Conservation (phyloP, 1,284 basidiomycete genomes). For the Porodaedalea pini region DNA sequence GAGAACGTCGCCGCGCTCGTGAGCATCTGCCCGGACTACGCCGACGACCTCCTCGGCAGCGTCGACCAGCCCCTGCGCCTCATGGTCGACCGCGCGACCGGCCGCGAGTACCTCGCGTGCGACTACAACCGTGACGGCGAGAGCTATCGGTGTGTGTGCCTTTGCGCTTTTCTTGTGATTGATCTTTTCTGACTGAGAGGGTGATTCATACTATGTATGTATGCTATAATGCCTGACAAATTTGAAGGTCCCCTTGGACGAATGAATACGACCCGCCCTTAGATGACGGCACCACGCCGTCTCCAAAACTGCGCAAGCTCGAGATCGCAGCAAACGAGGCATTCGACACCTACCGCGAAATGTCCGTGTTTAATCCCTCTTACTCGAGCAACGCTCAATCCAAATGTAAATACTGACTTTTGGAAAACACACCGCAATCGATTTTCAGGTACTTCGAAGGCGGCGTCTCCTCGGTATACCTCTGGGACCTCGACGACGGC, state of each 20-base stretch:
- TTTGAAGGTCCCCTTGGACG: slow-evolving; percentile 90
- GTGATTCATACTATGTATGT: not conserved
- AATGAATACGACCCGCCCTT: slow-evolving; percentile 91
- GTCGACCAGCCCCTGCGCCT: slow-evolving; percentile 94
- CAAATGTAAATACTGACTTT: not conserved
- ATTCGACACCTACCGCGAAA: slow-evolving; percentile 95
- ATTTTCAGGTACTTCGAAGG: slow-evolving; percentile 90
- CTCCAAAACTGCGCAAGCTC: slow-evolving; percentile 81
- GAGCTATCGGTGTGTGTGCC: slow-evolving; percentile 73
- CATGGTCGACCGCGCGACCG: slow-evolving; percentile 72
- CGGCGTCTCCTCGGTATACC: slow-evolving; percentile 94
- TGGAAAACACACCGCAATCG: not conserved
- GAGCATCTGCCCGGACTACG: slow-evolving; percentile 86
- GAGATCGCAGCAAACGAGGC: slow-evolving; percentile 94
- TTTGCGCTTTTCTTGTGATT: not conserved
- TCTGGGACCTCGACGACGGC: slow-evolving; percentile 97
- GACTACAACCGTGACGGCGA: slow-evolving; percentile 98
- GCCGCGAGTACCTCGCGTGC: slow-evolving; percentile 90
- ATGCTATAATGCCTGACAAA: not conserved
- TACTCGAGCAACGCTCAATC: not conserved
- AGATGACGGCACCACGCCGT: slow-evolving; percentile 84
- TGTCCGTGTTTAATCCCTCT: slow-evolving; percentile 49
- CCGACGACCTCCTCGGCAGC: slow-evolving; percentile 91
- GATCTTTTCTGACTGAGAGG: not conserved
- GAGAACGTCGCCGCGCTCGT: slow-evolving; percentile 84